Evolutionary conservation across 2,329 filamentous ascomycete species (phyloP).

Genomic region (Ophiocordyceps camponoti-saundersi): DNA sequence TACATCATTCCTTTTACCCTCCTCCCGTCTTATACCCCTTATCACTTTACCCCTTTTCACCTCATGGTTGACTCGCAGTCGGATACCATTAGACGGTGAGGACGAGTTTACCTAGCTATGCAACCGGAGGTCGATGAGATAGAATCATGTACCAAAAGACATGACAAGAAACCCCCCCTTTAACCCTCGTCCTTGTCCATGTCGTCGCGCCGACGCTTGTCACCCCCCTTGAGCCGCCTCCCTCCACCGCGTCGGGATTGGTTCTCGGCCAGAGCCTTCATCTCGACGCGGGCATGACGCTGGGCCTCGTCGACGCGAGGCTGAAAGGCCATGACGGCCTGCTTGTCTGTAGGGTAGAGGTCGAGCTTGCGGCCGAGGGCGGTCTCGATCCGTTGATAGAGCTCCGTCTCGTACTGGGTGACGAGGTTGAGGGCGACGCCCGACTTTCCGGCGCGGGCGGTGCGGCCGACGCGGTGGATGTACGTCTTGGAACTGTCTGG

Average conservation of each 20-base stretch:
- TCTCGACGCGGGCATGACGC: conserved; percentile 57
- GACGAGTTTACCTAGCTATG: too few species aligned
- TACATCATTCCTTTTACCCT: not conserved
- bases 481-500: conserved; percentile 80
- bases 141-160: too few species aligned
- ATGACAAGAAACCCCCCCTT: not conserved
- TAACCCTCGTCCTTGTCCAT: conserved; percentile 56
- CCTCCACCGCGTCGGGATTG: conserved; percentile 31
- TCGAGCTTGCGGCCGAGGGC: conserved; percentile 62
- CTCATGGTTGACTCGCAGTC: too few species aligned
- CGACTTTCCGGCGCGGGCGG: conserved; percentile 70
- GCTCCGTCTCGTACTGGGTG: conserved; percentile 75
- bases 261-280: conserved; percentile 65
- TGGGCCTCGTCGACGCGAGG: conserved; percentile 70
- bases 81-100: not conserved
- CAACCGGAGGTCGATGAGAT: too few species aligned
- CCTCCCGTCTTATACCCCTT: not conserved
- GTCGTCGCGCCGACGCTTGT: conserved; percentile 32
- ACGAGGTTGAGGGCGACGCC: conserved; percentile 68
- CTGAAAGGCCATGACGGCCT: conserved; percentile 72
- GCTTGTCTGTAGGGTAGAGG: conserved; percentile 54
- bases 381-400: conserved; percentile 66
- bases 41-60: too few species aligned
- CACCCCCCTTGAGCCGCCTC: conserved; percentile 20
- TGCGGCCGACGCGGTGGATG: conserved; percentile 77